A percentile compares a stretch with the other conserved stretches of the same genome.
These are phyloP conservation scores for Mycosarcoma maydis DNA, from an alignment of 1,284 basidiomycete genomes.

Conservation along the genomic window DNA sequence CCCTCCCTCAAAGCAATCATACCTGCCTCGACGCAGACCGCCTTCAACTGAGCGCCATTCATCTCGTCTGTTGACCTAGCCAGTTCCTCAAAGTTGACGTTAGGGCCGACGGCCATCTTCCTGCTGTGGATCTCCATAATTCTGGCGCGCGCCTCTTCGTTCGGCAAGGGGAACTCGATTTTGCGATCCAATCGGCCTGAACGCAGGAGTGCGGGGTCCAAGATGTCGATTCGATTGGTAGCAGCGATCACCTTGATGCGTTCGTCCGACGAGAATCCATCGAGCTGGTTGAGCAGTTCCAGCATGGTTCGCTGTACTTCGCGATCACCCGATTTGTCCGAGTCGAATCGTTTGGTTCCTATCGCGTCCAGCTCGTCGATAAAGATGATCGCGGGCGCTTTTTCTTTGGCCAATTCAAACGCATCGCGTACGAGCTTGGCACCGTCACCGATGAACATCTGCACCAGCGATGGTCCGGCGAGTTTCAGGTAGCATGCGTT, in stretches of 20 bases:
- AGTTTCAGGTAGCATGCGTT: conserved; percentile 83
- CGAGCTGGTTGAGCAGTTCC: conserved; percentile 90
- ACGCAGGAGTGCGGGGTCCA: conserved; percentile 81
- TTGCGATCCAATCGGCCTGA: conserved; percentile 81
- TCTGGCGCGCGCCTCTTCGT: conserved; percentile 77
- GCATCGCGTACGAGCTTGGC: conserved; percentile 97
- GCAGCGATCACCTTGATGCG: conserved; percentile 99
- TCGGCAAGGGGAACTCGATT: conserved; percentile 82
- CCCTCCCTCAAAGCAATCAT: conserved; percentile 98
- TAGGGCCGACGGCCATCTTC: conserved; percentile 85
- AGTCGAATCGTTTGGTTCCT: conserved; percentile 98
- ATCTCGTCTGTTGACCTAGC: conserved; percentile 81
- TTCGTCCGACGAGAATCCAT: conserved; percentile 87
- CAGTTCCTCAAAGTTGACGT: conserved; percentile 81
- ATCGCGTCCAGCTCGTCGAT: conserved; percentile 99
- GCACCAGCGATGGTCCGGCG: conserved; percentile 79
- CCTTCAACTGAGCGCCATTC: conserved; percentile 74
- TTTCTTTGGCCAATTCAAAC: conserved; percentile 96
- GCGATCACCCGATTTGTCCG: conserved; percentile 94
- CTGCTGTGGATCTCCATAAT: conserved; percentile 85
- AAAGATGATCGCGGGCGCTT: conserved; percentile 97
- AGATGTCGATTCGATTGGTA: conserved; percentile 97
- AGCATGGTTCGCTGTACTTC: conserved; percentile 99
- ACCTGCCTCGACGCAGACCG: conserved; percentile 86
- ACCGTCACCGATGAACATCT: conserved; percentile 94